Evolutionary conservation across 352 stramenopile species (phyloP).

Genomic region (Globisporangium emineosum): DNA sequence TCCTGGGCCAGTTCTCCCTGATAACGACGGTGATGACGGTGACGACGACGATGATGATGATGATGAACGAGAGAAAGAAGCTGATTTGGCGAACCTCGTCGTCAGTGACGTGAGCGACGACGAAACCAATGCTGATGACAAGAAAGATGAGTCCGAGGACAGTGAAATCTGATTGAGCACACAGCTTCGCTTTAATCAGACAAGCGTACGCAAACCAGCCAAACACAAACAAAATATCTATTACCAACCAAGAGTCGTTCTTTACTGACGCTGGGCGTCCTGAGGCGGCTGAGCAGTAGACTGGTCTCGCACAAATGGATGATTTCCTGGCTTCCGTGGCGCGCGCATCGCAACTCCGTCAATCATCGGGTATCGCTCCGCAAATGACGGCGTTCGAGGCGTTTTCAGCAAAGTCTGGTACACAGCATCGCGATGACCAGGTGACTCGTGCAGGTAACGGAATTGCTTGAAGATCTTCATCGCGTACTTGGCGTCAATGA

Average conservation of each 20-base stretch:
- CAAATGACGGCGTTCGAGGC: conserved; percentile 80
- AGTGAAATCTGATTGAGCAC: conserved; percentile 41
- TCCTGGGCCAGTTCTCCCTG: neutral
- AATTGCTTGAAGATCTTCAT: conserved; percentile 90
- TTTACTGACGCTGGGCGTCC: conserved; percentile 6
- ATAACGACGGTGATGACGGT: neutral
- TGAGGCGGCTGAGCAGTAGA: conserved; percentile 1
- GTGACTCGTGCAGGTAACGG: conserved; percentile 74
- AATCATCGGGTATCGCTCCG: conserved; percentile 75
- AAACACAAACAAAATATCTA: conserved; percentile 21
- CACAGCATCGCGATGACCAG: conserved; percentile 69
- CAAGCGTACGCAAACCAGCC: neutral
- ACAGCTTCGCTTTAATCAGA: neutral
- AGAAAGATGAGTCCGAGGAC: conserved; percentile 46
- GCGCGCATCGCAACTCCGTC: conserved; percentile 80
- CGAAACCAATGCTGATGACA: conserved; percentile 26
- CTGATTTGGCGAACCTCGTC: conserved; percentile 33
- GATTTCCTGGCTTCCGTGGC: conserved; percentile 54
- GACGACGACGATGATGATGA: conserved; percentile 18
- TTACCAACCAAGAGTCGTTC: conserved; percentile 10
- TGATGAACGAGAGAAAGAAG: conserved; percentile 20
- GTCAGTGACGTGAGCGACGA: conserved; percentile 52
- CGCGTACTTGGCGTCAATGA: conserved; percentile 85
- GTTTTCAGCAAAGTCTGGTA: conserved; percentile 82
- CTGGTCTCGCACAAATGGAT: conserved; percentile 29